Evolutionary conservation across 352 stramenopile genomes (phyloP).

Genomic region (Phytophthora sojae): DNA sequence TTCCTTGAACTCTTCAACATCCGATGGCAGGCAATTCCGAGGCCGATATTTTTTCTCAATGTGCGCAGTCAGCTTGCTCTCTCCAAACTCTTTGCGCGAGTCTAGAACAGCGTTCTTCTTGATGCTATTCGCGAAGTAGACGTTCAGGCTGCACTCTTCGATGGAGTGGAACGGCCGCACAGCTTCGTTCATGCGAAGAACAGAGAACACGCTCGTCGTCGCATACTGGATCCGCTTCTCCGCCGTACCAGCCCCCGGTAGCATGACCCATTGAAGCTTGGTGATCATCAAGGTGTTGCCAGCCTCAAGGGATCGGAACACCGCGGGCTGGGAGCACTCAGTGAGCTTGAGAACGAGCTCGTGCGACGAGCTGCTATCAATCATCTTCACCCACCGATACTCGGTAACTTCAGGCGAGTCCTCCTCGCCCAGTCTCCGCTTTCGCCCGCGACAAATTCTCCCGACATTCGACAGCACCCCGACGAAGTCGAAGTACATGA

Average conservation of each 20-base stretch:
- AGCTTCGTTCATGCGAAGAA: constrained; percentile 48
- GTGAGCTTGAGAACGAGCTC: constrained; percentile 59
- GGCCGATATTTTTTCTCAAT: constrained; percentile 43
- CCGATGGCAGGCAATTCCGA: constrained; percentile 27
- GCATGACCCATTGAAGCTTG: constrained; percentile 58
- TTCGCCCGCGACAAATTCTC: constrained; percentile 44
- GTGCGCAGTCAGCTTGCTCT: constrained; percentile 34
- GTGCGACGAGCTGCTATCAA: constrained; percentile 54
- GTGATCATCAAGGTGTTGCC: constrained; percentile 63
- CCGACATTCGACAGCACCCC: constrained; percentile 66
- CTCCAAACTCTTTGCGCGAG: constrained; percentile 15
- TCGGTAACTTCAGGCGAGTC: constrained; percentile 18
- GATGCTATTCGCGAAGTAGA: constrained; percentile 44
- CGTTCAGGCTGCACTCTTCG: constrained; percentile 48
- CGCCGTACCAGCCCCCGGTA: constrained; percentile 1
- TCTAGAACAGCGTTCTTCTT: constrained; percentile 28
- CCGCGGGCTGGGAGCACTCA: constrained; percentile 51
- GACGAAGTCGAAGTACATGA: constrained; percentile 71
- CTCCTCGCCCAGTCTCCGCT: constrained; percentile 29
- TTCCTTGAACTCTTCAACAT: constrained; percentile 35
- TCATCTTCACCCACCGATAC: constrained; percentile 71
- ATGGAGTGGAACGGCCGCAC: constrained; percentile 42
- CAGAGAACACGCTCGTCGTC: constrained; percentile 47
- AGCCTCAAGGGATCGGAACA: constrained; percentile 58
- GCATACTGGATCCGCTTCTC: constrained; percentile 50